These are phyloP conservation scores for Candida ovalis DNA, from an alignment of 805 yeast species.

Conservation along the genomic window DNA sequence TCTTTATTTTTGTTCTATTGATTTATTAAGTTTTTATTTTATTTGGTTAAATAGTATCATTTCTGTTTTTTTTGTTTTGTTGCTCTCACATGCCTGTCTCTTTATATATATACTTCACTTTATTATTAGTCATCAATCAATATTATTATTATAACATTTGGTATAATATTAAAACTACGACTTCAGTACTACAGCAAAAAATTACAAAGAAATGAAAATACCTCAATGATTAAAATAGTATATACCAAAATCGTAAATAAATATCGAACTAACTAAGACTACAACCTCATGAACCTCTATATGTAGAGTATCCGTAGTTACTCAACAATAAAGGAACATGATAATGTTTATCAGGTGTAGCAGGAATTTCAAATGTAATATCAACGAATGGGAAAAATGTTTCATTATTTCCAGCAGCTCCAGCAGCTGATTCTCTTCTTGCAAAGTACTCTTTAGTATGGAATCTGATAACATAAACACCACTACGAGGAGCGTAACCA, in stretches of 20 bases:
- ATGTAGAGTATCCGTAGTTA: slow-evolving; percentile 85
- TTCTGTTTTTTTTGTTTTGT: too few relatives aligned
- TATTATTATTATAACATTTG: too few relatives aligned
- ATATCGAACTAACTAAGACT: background rate
- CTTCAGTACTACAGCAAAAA: too few relatives aligned
- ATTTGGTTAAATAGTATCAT: too few relatives aligned
- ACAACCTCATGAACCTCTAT: slow-evolving; percentile 56
- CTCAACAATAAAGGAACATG: slow-evolving; percentile 85
- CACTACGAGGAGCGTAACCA: slow-evolving; percentile 36
- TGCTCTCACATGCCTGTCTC: too few relatives aligned
- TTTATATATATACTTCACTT: too few relatives aligned
- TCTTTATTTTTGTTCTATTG: slow-evolving; percentile 1
- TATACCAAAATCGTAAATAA: background rate
- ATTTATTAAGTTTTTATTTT: too few relatives aligned
- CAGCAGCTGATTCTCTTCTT: slow-evolving; percentile 36
- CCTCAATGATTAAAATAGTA: background rate
- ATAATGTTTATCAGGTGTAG: slow-evolving; percentile 74
- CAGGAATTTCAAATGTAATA: slow-evolving; percentile 62
- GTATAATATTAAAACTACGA: too few relatives aligned
- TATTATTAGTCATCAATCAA: too few relatives aligned
- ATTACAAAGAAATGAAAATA: background rate
- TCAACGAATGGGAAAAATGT: slow-evolving; percentile 84
- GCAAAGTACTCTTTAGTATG: slow-evolving; percentile 66
- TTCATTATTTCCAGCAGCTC: background rate
- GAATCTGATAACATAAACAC: slow-evolving; percentile 73